These are phyloP conservation scores for Pyrenophora teres DNA, from an alignment of 2,329 filamentous ascomycete species.

Conservation along the genomic window DNA sequence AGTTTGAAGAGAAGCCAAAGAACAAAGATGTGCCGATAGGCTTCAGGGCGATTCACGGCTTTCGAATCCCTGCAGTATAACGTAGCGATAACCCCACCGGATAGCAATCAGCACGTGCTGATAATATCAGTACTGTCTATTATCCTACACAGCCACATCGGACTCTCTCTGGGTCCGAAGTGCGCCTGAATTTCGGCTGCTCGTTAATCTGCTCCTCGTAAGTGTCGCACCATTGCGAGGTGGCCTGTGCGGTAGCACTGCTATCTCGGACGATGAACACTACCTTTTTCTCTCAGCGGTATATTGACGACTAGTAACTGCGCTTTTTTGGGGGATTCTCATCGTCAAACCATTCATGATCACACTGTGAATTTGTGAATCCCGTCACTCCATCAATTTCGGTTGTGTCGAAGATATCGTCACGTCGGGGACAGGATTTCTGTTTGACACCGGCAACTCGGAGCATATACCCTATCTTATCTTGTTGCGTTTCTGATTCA, in stretches of 20 bases:
- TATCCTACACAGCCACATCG: not conserved
- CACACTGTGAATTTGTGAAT: no score
- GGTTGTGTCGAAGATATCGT: no score
- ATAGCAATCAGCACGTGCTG: constrained; percentile 6
- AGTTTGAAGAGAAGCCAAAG: no score
- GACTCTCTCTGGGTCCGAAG: not conserved
- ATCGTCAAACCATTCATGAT: no score
- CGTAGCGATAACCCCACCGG: not conserved
- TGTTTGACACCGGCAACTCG: no score
- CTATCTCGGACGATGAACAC: constrained; percentile 18
- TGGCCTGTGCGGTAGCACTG: constrained; percentile 34
- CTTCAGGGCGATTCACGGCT: no score
- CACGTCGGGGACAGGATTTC: no score
- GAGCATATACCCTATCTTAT: no score
- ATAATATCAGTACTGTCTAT: not conserved
- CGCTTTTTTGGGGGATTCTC: no score
- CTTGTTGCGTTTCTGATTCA: not conserved
- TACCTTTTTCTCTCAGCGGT: not conserved
- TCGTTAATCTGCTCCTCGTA: constrained; percentile 13
- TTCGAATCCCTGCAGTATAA: not conserved
- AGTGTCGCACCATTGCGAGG: constrained; percentile 23
- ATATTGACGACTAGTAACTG: not conserved
- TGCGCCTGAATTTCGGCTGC: constrained; percentile 31
- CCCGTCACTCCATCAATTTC: no score
- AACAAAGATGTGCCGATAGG: no score